Conservation (phyloP, 371 early-diverging fungal genomes). For the Mortierella sp. region DNA sequence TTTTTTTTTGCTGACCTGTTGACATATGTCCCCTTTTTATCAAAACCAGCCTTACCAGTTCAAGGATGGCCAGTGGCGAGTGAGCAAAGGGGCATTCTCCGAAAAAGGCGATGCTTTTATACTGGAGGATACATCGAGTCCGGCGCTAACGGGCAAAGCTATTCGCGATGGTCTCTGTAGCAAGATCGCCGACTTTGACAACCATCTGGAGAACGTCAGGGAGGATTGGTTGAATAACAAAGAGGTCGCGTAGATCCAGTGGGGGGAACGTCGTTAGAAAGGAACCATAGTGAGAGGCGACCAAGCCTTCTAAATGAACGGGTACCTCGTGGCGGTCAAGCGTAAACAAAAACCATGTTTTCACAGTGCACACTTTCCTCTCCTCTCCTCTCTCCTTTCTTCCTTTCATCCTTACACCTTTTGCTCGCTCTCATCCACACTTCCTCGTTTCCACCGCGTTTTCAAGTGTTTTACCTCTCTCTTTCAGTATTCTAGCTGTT, state of each 20-base stretch:
- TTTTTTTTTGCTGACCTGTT: not conserved
- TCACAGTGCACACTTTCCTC: too few species aligned
- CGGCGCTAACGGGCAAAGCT: constrained; percentile 28
- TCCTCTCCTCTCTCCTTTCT: too few species aligned
- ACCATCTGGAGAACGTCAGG: constrained; percentile 75
- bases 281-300: too few species aligned
- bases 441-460: too few species aligned
- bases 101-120: constrained; percentile 20
- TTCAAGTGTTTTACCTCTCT: too few species aligned
- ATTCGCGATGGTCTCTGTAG: constrained; percentile 52
- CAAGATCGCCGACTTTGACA: constrained; percentile 76
- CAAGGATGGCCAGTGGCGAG: constrained; percentile 63
- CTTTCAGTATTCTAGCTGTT: too few species aligned
- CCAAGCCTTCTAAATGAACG: too few species aligned
- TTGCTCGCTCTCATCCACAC: too few species aligned
- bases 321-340: too few species aligned
- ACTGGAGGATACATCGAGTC: constrained; percentile 36
- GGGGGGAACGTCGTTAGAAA: too few species aligned
- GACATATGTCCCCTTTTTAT: not conserved
- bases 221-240: constrained; percentile 72
- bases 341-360: too few species aligned
- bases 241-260: constrained; percentile 20
- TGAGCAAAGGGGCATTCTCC: constrained; percentile 55
- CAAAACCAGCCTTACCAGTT: constrained; percentile 61
- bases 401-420: too few species aligned